Evolutionary conservation across 148 eudicot species (phyloP).

Genomic region (Oxyria digyna): DNA sequence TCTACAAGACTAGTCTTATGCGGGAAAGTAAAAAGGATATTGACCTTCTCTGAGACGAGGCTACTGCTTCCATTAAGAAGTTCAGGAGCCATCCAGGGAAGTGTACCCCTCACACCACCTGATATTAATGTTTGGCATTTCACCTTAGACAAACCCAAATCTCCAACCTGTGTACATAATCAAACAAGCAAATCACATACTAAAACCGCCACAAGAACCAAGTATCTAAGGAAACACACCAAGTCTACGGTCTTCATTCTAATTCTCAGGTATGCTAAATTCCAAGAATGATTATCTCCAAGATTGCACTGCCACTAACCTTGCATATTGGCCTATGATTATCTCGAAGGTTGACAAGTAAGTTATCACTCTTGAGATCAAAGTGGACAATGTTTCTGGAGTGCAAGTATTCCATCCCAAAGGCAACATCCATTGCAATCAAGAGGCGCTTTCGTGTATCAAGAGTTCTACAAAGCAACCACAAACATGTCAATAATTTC

Average conservation of each 20-base stretch:
- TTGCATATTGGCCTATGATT: conserved; percentile 92
- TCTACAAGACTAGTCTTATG: too few relatives aligned
- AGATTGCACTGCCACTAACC: conserved; percentile 54
- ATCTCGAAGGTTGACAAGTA: conserved; percentile 95
- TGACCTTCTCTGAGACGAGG: conserved; percentile 14
- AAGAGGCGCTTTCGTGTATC: conserved; percentile 79
- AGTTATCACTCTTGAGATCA: conserved; percentile 88
- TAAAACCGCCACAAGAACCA: background rate
- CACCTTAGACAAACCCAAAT: conserved; percentile 12
- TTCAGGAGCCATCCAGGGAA: conserved; percentile 15
- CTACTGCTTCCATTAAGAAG: conserved; percentile 10
- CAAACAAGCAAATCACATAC: too few relatives aligned
- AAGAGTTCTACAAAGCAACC: conserved; percentile 36
- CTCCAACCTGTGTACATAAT: conserved; percentile 4
- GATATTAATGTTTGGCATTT: conserved; percentile 10
- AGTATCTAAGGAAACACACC: too few relatives aligned
- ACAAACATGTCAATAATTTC: background rate
- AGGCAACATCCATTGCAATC: conserved; percentile 95
- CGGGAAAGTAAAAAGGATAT: background rate
- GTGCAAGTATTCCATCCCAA: conserved; percentile 96
- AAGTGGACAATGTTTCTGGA: conserved; percentile 90
- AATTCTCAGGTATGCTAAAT: too few relatives aligned
- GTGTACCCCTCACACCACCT: conserved; percentile 9
- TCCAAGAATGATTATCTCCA: too few relatives aligned
- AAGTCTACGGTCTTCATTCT: too few relatives aligned